Conservation (phyloP, 164 flowering plant species). For the Dillenia turbinata region DNA sequence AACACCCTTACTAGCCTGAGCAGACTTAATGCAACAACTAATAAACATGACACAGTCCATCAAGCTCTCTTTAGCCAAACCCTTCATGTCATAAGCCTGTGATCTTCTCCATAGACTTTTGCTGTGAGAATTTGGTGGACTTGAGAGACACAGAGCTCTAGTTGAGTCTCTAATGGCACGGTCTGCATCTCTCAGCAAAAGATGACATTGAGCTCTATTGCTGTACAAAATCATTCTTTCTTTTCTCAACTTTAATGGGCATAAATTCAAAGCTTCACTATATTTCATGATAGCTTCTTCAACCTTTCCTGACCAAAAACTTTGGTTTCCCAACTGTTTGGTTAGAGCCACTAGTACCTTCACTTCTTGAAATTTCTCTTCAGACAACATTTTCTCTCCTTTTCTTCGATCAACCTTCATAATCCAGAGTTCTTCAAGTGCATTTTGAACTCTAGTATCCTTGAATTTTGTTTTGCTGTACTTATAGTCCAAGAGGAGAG, state of each 20-base stretch:
- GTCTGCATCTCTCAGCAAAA: constrained; percentile 39
- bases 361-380: constrained; percentile 32
- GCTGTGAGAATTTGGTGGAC: constrained; percentile 52
- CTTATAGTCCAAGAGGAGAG: constrained; percentile 31
- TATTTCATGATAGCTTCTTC: constrained; percentile 46
- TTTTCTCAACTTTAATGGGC: constrained; percentile 54
- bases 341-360: constrained; percentile 27
- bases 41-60: constrained; percentile 71
- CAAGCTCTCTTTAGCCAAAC: constrained; percentile 73
- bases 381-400: constrained; percentile 32
- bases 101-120: constrained; percentile 89
- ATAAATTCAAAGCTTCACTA: constrained; percentile 47
- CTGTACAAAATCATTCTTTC: constrained; percentile 70
- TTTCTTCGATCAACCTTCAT: constrained; percentile 43
- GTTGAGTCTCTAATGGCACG: constrained; percentile 67
- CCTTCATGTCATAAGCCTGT: constrained; percentile 83
- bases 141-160: constrained; percentile 53
- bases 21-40: constrained; percentile 29
- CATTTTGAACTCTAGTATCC: constrained; percentile 15
- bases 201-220: constrained; percentile 73
- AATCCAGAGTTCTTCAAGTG: constrained; percentile 33
- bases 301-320: constrained; percentile 43
- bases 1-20: constrained; percentile 3
- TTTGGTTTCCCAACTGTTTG: constrained; percentile 53
- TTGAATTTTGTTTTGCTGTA: constrained; percentile 15